Evolutionary conservation across 345 rosid species (phyloP).

Genomic region (Jatropha curcas): DNA sequence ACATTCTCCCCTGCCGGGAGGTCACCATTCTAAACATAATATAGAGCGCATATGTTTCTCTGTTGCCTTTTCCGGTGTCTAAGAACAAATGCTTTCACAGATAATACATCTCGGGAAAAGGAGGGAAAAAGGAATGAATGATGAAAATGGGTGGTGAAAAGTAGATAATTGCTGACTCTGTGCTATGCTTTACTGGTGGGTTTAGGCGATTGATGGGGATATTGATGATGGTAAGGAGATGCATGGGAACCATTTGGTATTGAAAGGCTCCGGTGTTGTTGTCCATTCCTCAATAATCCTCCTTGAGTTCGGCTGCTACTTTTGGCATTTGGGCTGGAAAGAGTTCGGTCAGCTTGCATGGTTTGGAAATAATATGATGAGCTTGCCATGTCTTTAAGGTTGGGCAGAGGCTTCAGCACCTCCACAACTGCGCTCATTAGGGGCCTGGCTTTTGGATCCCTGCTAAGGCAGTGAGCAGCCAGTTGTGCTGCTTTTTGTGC

Average conservation of each 20-base stretch:
- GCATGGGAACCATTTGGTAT: slow-evolving; percentile 71
- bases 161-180: slow-evolving; percentile 24
- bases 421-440: slow-evolving; percentile 78
- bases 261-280: slow-evolving; percentile 61
- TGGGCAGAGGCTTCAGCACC: slow-evolving; percentile 66
- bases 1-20: slow-evolving; percentile 15
- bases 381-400: slow-evolving; percentile 81
- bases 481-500: slow-evolving; percentile 78
- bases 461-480: slow-evolving; percentile 77
- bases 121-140: slow-evolving; percentile 15
- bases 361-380: slow-evolving; percentile 75
- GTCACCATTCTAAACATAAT: slow-evolving; percentile 30
- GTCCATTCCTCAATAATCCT: slow-evolving; percentile 55
- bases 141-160: slow-evolving; percentile 13
- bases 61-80: slow-evolving; percentile 36
- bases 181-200: slow-evolving; percentile 51
- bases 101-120: slow-evolving; percentile 30
- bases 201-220: slow-evolving; percentile 65
- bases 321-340: slow-evolving; percentile 30
- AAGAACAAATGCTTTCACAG: slow-evolving; percentile 37
- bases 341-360: slow-evolving; percentile 57
- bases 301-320: slow-evolving; percentile 46
- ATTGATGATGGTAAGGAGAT: slow-evolving; percentile 64
- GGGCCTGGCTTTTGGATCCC: slow-evolving; percentile 82
- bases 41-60: slow-evolving; percentile 27